These are phyloP conservation scores for Millerago galiae DNA, from an alignment of 805 yeast genomes.

Conservation along the genomic window DNA sequence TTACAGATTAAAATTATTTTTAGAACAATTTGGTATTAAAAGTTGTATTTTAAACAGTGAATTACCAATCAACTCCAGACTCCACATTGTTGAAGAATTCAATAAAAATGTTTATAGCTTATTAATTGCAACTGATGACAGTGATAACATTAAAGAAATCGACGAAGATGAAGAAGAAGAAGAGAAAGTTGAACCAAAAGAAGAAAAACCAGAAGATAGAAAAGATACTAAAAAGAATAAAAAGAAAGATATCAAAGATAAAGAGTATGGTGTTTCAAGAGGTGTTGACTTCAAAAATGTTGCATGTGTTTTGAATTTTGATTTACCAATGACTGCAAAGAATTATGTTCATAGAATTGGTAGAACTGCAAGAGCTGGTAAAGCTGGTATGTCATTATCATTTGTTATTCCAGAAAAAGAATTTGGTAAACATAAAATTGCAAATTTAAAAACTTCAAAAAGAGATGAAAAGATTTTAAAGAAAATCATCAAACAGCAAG, in stretches of 20 bases:
- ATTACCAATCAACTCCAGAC: slow-evolving; percentile 84
- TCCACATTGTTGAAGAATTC: slow-evolving; percentile 93
- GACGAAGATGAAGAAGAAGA: slow-evolving; percentile 34
- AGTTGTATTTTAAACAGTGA: slow-evolving; percentile 88
- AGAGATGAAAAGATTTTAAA: slow-evolving; percentile 81
- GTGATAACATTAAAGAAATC: slow-evolving; percentile 49
- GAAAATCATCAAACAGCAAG: slow-evolving; percentile 72
- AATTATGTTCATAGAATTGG: slow-evolving; percentile 93
- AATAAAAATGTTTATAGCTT: slow-evolving; percentile 83
- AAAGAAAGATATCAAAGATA: slow-evolving; percentile 41
- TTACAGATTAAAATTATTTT: slow-evolving; percentile 79
- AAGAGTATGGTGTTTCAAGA: slow-evolving; percentile 90
- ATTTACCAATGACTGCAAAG: slow-evolving; percentile 82
- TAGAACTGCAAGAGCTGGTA: slow-evolving; percentile 96
- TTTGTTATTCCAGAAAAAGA: slow-evolving; percentile 81
- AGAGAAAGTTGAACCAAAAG: slow-evolving; percentile 3
- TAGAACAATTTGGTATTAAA: slow-evolving; percentile 91
- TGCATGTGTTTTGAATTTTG: slow-evolving; percentile 94
- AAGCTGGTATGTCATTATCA: slow-evolving; percentile 89
- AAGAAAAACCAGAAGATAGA: slow-evolving; percentile 1
- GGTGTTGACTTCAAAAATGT: slow-evolving; percentile 96
- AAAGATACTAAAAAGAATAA: slow-evolving; percentile 18
- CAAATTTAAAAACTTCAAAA: slow-evolving; percentile 62
- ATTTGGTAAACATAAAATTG: slow-evolving; percentile 83
- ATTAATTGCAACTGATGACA: slow-evolving; percentile 92